Evolutionary conservation across 176 grass and related monocot species (phyloP).

Genomic region (Pontederia crassipes): DNA sequence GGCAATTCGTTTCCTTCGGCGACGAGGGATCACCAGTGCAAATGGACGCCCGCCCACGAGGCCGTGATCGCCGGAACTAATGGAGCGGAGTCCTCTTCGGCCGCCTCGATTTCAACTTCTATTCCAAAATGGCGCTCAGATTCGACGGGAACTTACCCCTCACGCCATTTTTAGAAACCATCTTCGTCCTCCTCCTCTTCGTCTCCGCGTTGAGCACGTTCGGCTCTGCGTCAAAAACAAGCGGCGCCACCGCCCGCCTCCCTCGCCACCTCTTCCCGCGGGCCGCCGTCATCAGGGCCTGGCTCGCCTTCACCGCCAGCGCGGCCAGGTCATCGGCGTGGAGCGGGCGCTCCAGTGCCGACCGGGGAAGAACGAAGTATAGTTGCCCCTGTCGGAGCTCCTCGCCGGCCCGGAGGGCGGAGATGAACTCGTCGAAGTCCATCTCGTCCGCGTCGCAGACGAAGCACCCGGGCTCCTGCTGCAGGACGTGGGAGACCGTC

Average conservation of each 20-base stretch:
- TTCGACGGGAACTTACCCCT: conserved; percentile 41
- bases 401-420: conserved; percentile 13
- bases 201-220: not conserved
- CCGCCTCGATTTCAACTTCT: conserved; percentile 6
- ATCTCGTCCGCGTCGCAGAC: conserved; percentile 78
- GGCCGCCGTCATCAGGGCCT: conserved; percentile 29
- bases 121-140: conserved; percentile 48
- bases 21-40: too few relatives aligned
- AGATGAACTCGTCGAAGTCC: conserved; percentile 41
- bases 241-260: conserved; percentile 36
- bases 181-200: conserved; percentile 12
- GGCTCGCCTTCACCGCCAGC: conserved; percentile 55
- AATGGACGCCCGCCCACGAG: too few relatives aligned
- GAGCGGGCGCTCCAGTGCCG: conserved; percentile 37
- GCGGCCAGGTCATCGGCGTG: conserved; percentile 51
- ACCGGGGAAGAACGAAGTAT: conserved; percentile 60
- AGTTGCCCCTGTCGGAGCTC: conserved; percentile 61
- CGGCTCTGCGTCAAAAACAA: conserved; percentile 35
- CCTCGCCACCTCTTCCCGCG: conserved; percentile 8
- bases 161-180: conserved; percentile 13
- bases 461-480: conserved; percentile 32
- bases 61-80: too few relatives aligned
- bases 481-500: conserved; percentile 26
- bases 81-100: too few relatives aligned
- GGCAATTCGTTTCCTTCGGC: too few relatives aligned